Base-by-base conservation (phyloP, 176 grass and related monocot species). In the Avena sativa region DNA sequence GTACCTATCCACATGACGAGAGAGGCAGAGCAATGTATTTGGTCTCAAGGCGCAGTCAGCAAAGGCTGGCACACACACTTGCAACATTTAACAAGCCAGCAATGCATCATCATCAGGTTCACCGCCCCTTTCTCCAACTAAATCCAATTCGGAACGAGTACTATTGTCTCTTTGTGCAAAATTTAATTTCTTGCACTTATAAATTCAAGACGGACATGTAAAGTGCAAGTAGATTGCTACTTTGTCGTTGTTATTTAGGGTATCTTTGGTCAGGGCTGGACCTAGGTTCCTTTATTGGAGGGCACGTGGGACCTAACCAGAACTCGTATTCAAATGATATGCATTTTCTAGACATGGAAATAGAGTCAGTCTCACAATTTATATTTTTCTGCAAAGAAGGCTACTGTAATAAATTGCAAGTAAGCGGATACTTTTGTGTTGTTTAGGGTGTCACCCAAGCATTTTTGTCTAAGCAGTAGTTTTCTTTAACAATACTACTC, bases 271-370 rank as follows among this genome's bases (percentile, higher is more conserved):
- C 53, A 57, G 16, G 53, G 15, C 53, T 57, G 53, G 5, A 57
- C 15, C 53, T 15, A 16, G 15, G 51, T 3, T 53, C 11, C 51
- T 53, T 50, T 53, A 13, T 53, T 12, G 51, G 51, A 53, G 12
- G 51, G 11, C 51, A 53, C 14, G 51, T 19, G 6, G 46, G 8
- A 9, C 9, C 46, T 48, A 48, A 48, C 46, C 46, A 48, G 9
- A 48, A 43, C 40, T 43, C 6, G 40, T 43, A 43, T 43, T 48
- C 46, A 48, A 48, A 10, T 47, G 1, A 9, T 48, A 10, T 48
- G 46, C 9, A 25, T n/a, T 17, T 89, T 73, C 17, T 65, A 5
- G 26, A 74, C 9, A 69, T 17, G 25, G 47, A 84, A 75, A 65
- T 56, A 74, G 43, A 80, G 76, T 43, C 44, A 51, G 20, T 17